These are phyloP conservation scores for Aspergillus bertholletiae DNA, from an alignment of 495 filamentous ascomycete genomes.

Conservation along the genomic window DNA sequence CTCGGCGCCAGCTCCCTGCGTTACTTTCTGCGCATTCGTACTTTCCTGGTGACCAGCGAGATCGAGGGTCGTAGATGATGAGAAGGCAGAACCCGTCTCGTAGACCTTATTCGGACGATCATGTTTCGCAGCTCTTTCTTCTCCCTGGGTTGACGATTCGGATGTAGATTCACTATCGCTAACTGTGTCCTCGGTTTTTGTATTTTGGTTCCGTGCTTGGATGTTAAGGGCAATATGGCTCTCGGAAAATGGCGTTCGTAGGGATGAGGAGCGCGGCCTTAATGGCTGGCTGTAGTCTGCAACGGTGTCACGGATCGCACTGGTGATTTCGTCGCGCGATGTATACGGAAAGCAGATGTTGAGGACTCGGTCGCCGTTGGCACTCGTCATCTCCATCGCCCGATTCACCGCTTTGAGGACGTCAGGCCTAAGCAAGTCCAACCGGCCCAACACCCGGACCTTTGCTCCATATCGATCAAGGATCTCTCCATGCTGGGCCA, in stretches of 20 bases:
- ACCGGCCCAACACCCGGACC: constrained; percentile 77
- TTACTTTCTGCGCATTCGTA: constrained; percentile 19
- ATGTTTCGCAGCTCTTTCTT: constrained; percentile 27
- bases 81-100: constrained; percentile 53
- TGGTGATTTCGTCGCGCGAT: constrained; percentile 90
- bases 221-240: constrained; percentile 83
- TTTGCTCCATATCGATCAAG: constrained; percentile 89
- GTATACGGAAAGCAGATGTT: constrained; percentile 99
- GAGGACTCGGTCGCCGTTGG: constrained; percentile 77
- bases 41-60: constrained; percentile 31
- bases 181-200: constrained; percentile 32
- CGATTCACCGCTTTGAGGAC: constrained; percentile 83
- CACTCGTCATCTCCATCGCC: constrained; percentile 75
- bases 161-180: constrained; percentile 38
- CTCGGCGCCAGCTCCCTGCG: constrained; percentile 17
- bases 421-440: constrained; percentile 75
- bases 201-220: constrained; percentile 50
- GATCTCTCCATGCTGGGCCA: constrained; percentile 89
- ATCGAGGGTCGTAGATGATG: constrained; percentile 53
- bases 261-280: constrained; percentile 29
- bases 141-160: constrained; percentile 30
- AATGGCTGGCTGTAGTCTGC: constrained; percentile 72
- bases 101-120: constrained; percentile 37
- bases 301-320: constrained; percentile 84
- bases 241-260: constrained; percentile 75